Conservation (phyloP, 306 rosid genomes). For the Amphicarpaea edgeworthii region DNA sequence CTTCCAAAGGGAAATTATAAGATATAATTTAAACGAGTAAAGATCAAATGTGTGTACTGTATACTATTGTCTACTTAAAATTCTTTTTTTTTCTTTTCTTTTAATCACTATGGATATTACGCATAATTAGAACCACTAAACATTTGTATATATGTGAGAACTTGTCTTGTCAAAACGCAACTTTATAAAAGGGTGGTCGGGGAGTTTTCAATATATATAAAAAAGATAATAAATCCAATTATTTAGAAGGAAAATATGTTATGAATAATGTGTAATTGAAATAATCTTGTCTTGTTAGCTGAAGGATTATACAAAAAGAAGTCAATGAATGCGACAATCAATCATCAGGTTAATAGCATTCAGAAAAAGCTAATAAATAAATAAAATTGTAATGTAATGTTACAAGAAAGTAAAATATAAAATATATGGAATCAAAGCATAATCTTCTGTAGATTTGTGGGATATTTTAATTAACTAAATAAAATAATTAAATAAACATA, state of each 20-base stretch:
- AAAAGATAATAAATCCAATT: not conserved
- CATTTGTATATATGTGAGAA: not conserved
- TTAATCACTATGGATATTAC: not conserved
- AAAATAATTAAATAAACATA: too few species aligned
- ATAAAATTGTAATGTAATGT: not conserved
- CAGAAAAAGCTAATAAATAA: too few species aligned
- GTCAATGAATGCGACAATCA: slow-evolving; percentile 10
- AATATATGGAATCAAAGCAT: too few species aligned
- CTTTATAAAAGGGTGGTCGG: not conserved
- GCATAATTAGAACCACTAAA: not conserved
- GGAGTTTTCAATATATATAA: not conserved
- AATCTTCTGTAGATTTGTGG: too few species aligned
- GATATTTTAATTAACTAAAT: too few species aligned
- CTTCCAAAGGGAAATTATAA: not conserved
- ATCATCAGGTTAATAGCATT: slow-evolving; percentile 3
- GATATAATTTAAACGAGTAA: too few species aligned
- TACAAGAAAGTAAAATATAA: not conserved
- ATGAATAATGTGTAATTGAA: not conserved
- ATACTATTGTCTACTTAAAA: not conserved
- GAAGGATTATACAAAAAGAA: not conserved
- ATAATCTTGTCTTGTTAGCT: not conserved
- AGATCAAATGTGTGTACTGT: not conserved
- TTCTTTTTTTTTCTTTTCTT: not conserved
- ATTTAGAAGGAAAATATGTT: not conserved
- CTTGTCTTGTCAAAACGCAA: not conserved